These are phyloP conservation scores for Sanguinoderma infundibulare DNA, from an alignment of 1,284 basidiomycete species.

Conservation along the genomic window DNA sequence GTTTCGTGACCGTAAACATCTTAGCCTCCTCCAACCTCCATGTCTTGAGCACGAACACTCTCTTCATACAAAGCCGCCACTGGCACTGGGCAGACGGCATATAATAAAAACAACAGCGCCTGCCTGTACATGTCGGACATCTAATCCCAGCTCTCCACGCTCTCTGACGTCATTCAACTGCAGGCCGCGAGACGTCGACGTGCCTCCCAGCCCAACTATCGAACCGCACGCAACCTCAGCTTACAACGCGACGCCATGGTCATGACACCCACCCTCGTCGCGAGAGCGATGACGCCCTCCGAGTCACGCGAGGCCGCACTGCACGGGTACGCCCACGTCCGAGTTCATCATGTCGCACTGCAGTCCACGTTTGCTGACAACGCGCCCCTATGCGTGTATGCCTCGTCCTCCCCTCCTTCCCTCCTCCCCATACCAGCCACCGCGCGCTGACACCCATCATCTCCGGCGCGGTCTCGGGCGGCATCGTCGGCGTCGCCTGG, in stretches of 20 bases:
- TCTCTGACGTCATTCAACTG: background rate
- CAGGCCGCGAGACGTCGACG: too few species aligned
- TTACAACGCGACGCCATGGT: background rate
- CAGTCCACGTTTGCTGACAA: background rate
- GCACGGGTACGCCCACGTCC: conserved; percentile 35
- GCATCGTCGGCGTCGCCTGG: conserved; percentile 56
- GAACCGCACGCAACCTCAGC: too few species aligned
- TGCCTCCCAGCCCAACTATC: too few species aligned
- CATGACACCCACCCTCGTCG: background rate
- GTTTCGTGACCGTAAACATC: too few species aligned
- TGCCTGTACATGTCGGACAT: too few species aligned
- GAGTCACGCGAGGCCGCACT: conserved; percentile 25
- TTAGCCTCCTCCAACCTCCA: too few species aligned
- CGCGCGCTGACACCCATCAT: conserved; percentile 65
- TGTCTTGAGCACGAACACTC: too few species aligned
- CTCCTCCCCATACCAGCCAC: conserved; percentile 40
- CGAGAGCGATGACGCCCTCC: background rate
- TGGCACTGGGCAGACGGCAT: too few species aligned
- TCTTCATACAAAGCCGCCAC: too few species aligned
- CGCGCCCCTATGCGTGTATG: background rate
- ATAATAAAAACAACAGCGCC: too few species aligned
- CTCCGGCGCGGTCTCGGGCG: conserved; percentile 63
- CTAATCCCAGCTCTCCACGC: too few species aligned
- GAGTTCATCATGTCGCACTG: background rate
- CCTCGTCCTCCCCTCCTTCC: background rate